These are phyloP conservation scores for Phialophora macrospora DNA, from an alignment of 2,329 filamentous ascomycete genomes.

Conservation along the genomic window DNA sequence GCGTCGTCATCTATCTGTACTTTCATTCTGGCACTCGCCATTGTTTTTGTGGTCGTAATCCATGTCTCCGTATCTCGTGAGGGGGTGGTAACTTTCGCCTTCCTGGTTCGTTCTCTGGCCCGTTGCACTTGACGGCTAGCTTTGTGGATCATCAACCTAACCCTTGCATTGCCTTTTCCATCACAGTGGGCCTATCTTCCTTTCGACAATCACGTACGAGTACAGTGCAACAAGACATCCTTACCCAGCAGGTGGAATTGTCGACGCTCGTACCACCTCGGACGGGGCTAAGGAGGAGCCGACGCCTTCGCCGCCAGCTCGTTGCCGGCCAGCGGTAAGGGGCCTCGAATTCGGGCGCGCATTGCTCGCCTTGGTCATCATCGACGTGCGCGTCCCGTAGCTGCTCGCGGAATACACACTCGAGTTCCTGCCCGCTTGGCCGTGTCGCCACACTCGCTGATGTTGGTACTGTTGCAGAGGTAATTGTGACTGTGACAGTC, in stretches of 20 bases:
- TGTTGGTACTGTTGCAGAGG: conserved; percentile 14
- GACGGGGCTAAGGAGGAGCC: too few relatives aligned
- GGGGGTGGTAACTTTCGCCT: too few relatives aligned
- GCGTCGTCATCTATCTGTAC: too few relatives aligned
- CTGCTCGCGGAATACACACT: conserved; percentile 28
- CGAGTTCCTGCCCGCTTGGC: neutral
- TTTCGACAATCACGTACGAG: neutral
- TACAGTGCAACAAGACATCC: neutral
- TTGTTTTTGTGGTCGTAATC: too few relatives aligned
- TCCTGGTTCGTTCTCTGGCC: too few relatives aligned
- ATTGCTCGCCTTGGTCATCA: conserved; percentile 7
- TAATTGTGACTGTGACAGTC: neutral
- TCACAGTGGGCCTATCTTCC: neutral
- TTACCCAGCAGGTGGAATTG: too few relatives aligned
- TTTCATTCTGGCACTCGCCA: too few relatives aligned
- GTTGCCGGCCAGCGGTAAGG: neutral
- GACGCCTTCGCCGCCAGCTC: neutral
- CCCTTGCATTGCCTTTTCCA: neutral
- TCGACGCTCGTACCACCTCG: neutral
- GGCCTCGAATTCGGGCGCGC: neutral
- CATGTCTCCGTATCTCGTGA: too few relatives aligned
- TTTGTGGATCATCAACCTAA: neutral
- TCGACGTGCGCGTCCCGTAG: conserved; percentile 17
- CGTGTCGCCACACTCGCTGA: conserved; percentile 12
- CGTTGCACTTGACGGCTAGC: neutral